Conservation (phyloP, 306 rosid species). For the Ormosia emarginata region DNA sequence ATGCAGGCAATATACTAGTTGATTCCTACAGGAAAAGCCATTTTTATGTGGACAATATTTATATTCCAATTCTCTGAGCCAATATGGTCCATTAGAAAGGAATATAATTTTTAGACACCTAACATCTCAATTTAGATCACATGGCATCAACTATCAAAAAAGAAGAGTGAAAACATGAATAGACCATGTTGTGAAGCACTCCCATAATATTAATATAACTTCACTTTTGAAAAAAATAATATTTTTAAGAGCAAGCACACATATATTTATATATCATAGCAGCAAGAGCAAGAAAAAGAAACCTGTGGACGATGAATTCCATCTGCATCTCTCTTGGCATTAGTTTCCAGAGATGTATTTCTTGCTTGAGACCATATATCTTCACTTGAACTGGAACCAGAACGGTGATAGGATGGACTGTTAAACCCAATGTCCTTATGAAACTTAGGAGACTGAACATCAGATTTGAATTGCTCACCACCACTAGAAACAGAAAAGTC, state of each 20-base stretch:
- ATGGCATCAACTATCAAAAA: background rate
- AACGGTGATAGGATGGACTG: slow-evolving; percentile 52
- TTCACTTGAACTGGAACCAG: slow-evolving; percentile 49
- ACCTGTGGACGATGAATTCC: slow-evolving; percentile 50
- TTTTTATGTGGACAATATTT: background rate
- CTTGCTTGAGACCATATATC: slow-evolving; percentile 44
- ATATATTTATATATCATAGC: background rate
- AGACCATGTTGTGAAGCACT: background rate
- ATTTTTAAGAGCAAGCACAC: background rate
- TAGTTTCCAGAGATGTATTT: slow-evolving; percentile 34
- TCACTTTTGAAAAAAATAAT: background rate
- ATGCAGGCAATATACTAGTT: background rate
- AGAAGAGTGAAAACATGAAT: background rate
- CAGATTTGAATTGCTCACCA: slow-evolving; percentile 66
- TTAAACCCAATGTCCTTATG: slow-evolving; percentile 49
- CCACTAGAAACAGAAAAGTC: slow-evolving; percentile 77
- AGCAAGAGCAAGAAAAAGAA: slow-evolving; percentile 20
- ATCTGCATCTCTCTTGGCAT: slow-evolving; percentile 39
- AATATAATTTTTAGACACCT: background rate
- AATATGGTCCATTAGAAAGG: background rate
- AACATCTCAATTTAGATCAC: background rate
- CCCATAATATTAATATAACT: background rate
- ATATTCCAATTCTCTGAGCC: background rate
- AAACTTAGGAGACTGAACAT: slow-evolving; percentile 62
- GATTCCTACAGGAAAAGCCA: background rate